Base-by-base conservation (phyloP, 192 early-diverging fungal species). In the Kappamyces sp. region DNA sequence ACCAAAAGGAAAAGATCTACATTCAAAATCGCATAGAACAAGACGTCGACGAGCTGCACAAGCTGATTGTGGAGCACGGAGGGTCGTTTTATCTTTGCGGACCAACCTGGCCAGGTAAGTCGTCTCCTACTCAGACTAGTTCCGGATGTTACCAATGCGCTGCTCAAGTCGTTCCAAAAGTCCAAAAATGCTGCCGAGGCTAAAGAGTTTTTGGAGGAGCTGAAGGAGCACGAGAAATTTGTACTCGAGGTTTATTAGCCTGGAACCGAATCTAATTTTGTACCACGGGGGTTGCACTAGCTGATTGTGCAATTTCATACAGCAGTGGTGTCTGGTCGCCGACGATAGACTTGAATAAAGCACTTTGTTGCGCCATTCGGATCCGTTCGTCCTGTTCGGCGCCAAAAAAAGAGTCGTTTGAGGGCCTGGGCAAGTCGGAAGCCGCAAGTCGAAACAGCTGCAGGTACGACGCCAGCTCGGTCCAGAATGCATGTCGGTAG, bases 21-120 rank as follows among this genome's bases (percentile, higher is more conserved):
- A 97, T 97, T 63, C 94, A 97, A 76, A 88, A 94, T 77, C 86
- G 85, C 75, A 97, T 97, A 80, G 72, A 86, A 71, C 87, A 90
- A 64, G 94, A 97, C 64, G 71, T 79, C 3, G 75, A 74, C 44
- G 65, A 89, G 68, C 72, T 97, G 39, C 71, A 80, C 47, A 75
- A 87, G 48, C 86, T 86, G 61, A 72, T 97, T 65, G 66, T 94
- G 47, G 73, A 87, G 46, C 51, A 85, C 39, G 79, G 84, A 37
- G 94, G 91, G 15, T 80, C 86, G 61, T 97, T 97, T 69, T 97
- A 97, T 74, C 75, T 97, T n/a, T 97, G 94, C 69, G 94, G 94
- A 58, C 94, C 92, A 38, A 94, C 92, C 13, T 97, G 94, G 94
- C 90, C 88, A 23, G 43, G 9, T 12, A 46, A 13, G 9, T 12